A percentile compares a stretch with the other conserved stretches of the same genome.
Evolutionary conservation across 805 yeast genomes (phyloP).

Genomic region (Pichia eremophila): DNA sequence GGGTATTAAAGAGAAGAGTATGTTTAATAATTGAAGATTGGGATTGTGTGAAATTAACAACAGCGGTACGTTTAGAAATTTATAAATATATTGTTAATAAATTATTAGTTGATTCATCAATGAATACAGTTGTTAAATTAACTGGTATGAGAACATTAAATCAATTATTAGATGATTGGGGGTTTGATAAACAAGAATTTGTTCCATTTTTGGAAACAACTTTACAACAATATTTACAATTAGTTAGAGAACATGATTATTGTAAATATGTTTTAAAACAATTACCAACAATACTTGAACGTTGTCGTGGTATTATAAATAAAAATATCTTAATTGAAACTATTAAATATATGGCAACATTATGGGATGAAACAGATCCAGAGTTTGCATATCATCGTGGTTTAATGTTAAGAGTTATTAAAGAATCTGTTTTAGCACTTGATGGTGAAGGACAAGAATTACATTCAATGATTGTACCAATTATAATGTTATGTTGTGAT

Average conservation of each 20-base stretch:
- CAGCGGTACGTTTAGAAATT: constrained; percentile 22
- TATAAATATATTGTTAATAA: constrained; percentile 45
- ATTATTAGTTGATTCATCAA: constrained; percentile 10
- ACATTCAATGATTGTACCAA: constrained; percentile 53
- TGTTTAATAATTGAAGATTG: constrained; percentile 75
- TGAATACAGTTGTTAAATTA: constrained; percentile 75
- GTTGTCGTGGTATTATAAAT: constrained; percentile 56
- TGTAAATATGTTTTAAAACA: constrained; percentile 66
- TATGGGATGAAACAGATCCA: constrained; percentile 58
- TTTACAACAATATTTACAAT: neutral
- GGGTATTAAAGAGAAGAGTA: constrained; percentile 66
- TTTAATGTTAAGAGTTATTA: constrained; percentile 44
- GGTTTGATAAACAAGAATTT: constrained; percentile 61
- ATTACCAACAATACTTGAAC: constrained; percentile 50
- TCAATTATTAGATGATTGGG: constrained; percentile 76
- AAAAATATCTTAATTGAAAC: constrained; percentile 41
- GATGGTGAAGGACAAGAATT: constrained; percentile 40
- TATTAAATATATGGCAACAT: constrained; percentile 48
- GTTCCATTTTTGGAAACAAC: constrained; percentile 44
- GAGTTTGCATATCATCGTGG: constrained; percentile 6
- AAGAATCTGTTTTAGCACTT: constrained; percentile 46
- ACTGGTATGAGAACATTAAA: constrained; percentile 65
- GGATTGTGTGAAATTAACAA: constrained; percentile 29
- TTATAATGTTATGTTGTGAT: constrained; percentile 54
- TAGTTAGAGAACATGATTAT: constrained; percentile 44